Conservation (phyloP, 176 grass and related monocot species). For the Oryza meyeriana region DNA sequence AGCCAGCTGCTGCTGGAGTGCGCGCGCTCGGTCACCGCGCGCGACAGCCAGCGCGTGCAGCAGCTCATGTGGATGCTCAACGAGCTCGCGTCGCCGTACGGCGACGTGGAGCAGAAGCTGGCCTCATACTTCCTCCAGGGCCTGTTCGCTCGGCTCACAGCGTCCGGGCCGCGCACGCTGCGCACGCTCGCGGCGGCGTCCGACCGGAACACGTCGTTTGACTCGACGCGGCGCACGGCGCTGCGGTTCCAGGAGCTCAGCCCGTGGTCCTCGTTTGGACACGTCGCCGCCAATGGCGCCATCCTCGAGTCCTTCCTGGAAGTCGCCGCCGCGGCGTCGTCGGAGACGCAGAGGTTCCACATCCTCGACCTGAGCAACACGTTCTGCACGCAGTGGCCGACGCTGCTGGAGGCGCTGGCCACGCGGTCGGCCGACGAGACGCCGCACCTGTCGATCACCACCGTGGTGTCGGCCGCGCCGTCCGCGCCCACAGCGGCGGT, state of each 20-base stretch:
- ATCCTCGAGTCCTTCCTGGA: constrained; percentile 97
- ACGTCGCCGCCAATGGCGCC: constrained; percentile 94
- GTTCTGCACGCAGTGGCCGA: constrained; percentile 99
- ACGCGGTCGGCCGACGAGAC: constrained; percentile 95
- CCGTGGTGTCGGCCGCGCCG: constrained; percentile 61
- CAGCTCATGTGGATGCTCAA: constrained; percentile 99
- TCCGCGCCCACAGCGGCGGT: constrained; percentile 49
- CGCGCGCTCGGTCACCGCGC: constrained; percentile 62
- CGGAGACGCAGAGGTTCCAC: constrained; percentile 63
- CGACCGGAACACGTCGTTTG: constrained; percentile 84
- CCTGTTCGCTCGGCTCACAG: constrained; percentile 75
- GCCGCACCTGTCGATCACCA: constrained; percentile 93
- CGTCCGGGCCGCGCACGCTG: constrained; percentile 68
- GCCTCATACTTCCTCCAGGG: constrained; percentile 89
- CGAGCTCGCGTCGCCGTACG: constrained; percentile 93
- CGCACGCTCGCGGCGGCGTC: constrained; percentile 65
- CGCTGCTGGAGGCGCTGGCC: constrained; percentile 88
- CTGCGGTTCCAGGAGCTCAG: constrained; percentile 95
- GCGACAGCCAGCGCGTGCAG: constrained; percentile 88
- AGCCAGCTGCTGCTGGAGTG: constrained; percentile 80
- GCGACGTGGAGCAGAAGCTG: constrained; percentile 95
- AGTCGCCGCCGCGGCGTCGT: constrained; percentile 42
- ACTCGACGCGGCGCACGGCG: constrained; percentile 84
- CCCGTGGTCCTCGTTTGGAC: constrained; percentile 96
- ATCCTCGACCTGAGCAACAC: constrained; percentile 99